Evolutionary conservation across 2,329 filamentous ascomycete genomes (phyloP).

Genomic region (Fusarium newnesense): DNA sequence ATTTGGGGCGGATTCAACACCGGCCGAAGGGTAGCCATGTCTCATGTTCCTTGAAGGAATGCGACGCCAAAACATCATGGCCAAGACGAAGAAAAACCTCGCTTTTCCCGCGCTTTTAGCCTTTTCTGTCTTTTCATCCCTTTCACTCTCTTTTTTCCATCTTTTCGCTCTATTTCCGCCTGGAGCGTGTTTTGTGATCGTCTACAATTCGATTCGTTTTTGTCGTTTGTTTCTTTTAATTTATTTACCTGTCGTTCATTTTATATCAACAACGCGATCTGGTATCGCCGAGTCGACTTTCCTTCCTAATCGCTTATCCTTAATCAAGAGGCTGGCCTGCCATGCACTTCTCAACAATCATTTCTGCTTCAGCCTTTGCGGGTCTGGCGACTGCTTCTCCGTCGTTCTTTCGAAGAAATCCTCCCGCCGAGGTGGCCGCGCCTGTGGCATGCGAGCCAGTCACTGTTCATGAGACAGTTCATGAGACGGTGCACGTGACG

Average conservation of each 20-base stretch:
- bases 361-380: constrained; percentile 13
- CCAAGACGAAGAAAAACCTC: constrained; percentile 25
- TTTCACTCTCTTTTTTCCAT: constrained; percentile 3
- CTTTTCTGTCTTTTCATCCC: not conserved
- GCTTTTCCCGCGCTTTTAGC: constrained; percentile 17
- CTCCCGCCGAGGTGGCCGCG: constrained; percentile 15
- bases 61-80: constrained; percentile 19
- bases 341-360: constrained; percentile 23
- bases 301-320: not conserved
- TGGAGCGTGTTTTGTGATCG: constrained; percentile 8
- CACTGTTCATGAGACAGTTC: constrained; percentile 19
- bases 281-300: constrained; percentile 24
- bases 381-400: constrained; percentile 24
- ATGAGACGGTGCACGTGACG: constrained; percentile 4
- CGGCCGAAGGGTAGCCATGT: constrained; percentile 21
- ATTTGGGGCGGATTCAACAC: constrained; percentile 5
- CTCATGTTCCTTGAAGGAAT: constrained; percentile 8
- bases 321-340: not conserved
- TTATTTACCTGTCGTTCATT: constrained; percentile 12
- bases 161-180: constrained; percentile 4
- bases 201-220: constrained; percentile 13
- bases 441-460: constrained; percentile 15
- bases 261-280: constrained; percentile 17
- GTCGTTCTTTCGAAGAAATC: constrained; percentile 18
- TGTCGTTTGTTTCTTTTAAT: constrained; percentile 8